phyloP scores from a whole-genome alignment of 2,329 filamentous ascomycete species.

The Nigrograna mackinnonii region DNA sequence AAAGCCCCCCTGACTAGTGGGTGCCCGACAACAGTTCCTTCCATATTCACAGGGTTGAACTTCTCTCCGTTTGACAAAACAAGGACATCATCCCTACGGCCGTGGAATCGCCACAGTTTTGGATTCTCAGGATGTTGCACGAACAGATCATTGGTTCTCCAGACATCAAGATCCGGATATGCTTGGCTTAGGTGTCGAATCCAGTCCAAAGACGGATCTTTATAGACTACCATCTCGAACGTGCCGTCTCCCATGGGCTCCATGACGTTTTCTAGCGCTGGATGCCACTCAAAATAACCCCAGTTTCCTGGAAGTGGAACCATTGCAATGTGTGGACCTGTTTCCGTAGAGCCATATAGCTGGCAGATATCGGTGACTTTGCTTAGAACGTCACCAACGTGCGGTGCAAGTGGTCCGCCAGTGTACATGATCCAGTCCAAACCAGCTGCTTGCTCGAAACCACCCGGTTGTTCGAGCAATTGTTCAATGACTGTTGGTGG shows the following conservation, averaged over 20 bases:
- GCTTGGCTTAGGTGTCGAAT: background rate
- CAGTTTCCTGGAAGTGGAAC: background rate
- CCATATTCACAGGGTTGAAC: constrained; percentile 11
- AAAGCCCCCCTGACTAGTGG: constrained; percentile 8
- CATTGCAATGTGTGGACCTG: background rate
- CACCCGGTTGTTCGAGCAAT: background rate
- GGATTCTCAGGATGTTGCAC: constrained; percentile 1
- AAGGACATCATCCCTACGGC: constrained; percentile 30
- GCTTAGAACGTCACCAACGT: background rate
- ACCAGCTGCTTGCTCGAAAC: background rate
- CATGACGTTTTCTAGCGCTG: background rate
- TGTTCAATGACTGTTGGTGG: background rate
- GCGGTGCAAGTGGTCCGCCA: background rate
- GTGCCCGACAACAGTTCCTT: constrained; percentile 4
- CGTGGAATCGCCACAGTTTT: constrained; percentile 7
- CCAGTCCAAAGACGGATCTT: background rate
- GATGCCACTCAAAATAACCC: background rate
- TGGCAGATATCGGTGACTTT: background rate
- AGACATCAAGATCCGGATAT: background rate
- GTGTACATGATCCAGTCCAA: background rate
- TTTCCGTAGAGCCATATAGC: background rate
- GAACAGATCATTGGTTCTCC: background rate
- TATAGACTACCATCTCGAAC: background rate
- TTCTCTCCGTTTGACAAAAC: constrained; percentile 22
- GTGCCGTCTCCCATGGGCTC: background rate